Base-by-base conservation (phyloP, 2,329 filamentous ascomycete genomes). In the Aspergillus persii region DNA sequence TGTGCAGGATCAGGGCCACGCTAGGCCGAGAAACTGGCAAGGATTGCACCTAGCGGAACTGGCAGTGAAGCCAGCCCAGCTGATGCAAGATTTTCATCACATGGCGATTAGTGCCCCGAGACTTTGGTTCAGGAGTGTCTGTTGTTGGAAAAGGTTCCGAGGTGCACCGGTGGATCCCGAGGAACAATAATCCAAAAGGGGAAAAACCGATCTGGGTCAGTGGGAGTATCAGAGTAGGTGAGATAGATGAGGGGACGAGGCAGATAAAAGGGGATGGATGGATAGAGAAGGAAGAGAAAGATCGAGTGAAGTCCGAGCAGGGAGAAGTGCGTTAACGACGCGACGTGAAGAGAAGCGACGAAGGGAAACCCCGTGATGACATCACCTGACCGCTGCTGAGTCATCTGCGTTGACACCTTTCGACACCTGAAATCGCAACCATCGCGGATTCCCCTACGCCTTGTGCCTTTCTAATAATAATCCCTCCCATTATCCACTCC, bases 371-470 rank as follows among this genome's bases (percentile, higher is more conserved):
- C 50, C 54, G 29, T 61, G 58, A 68, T 71, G 68, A 72, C 67
- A 72, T 74, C 72, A 74, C 72, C 66, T 72, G 69, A 72, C 63
- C 57, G 48, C n/a, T 2, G 65, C 63, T 68, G 66, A 68, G 60
- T 68, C 66, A 68, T 33, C 57, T 7, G 8, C 12, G 23, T 31
- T n/a, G 48, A 39, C 49, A 44, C 29, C 27, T 51, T 47, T 51
- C 23, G 50, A 46, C 36, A 41, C 36, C 36, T 41, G 53, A 50
- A 50, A 58, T 12, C 50, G 26, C 44, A 47, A 26, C 44, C 11
- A 11, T 54, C 56, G 46, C 51, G 12, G 18, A 46, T 27, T 27
- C 15, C 30, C 8, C 18, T 49, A 26, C 49, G 11, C 3, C 18
- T 23, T 23, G 18, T 23, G 18, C 18, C 49, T 26, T 50, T 8